phyloP scores from a whole-genome alignment of 805 yeast genomes.

The Saccharomycopsis fermentans region DNA sequence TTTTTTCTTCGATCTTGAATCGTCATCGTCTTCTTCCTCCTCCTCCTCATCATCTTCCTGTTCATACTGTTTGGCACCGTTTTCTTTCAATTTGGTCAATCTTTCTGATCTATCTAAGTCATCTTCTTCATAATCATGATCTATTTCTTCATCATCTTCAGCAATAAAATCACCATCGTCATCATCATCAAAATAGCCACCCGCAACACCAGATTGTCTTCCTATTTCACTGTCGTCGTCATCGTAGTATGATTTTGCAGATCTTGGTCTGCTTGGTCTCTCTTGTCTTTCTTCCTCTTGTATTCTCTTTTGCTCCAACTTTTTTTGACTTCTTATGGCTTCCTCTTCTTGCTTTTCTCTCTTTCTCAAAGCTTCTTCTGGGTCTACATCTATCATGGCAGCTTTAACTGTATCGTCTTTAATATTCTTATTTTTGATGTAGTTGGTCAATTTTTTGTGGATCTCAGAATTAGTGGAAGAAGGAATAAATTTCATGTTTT shows the following conservation, averaged over 20 bases:
- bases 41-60: constrained; percentile 7
- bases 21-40: constrained; percentile 14
- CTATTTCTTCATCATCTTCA: constrained; percentile 18
- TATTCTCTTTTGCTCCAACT: constrained; percentile 36
- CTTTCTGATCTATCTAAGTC: constrained; percentile 21
- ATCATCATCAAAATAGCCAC: constrained; percentile 17
- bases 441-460: constrained; percentile 69
- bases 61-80: constrained; percentile 7
- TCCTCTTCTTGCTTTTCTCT: constrained; percentile 60
- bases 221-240: constrained; percentile 13
- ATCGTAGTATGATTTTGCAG: neutral
- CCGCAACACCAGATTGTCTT: neutral
- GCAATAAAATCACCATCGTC: constrained; percentile 20
- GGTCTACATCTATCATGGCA: constrained; percentile 43
- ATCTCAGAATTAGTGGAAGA: constrained; percentile 82
- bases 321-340: constrained; percentile 56
- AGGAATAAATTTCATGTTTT: constrained; percentile 70
- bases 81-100: constrained; percentile 13
- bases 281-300: constrained; percentile 15
- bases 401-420: constrained; percentile 31
- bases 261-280: constrained; percentile 1
- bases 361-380: constrained; percentile 54
- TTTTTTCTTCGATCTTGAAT: constrained; percentile 10
- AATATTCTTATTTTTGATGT: constrained; percentile 36
- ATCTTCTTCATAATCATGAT: constrained; percentile 19